phyloP scores from a whole-genome alignment of 805 yeast genomes.

The Kazachstania taianensis region DNA sequence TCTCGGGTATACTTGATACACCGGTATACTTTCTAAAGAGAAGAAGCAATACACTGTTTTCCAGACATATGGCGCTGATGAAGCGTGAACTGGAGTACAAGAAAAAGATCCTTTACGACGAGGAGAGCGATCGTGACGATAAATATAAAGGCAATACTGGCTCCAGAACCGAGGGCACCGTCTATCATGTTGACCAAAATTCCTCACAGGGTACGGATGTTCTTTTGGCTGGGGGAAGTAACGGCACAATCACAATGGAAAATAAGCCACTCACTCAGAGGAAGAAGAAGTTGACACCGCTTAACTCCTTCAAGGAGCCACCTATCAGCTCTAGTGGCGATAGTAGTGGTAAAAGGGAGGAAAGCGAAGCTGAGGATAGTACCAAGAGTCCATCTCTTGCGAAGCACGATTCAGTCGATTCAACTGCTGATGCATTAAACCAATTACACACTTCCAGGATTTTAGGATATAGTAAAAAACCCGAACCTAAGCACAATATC shows the following conservation, averaged over 20 bases:
- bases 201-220: neutral
- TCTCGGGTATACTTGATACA: constrained; percentile 31
- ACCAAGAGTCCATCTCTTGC: too few species aligned
- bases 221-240: too few species aligned
- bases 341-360: neutral
- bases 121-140: neutral
- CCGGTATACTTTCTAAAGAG: constrained; percentile 23
- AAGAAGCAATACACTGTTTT: constrained; percentile 23
- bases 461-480: constrained; percentile 8
- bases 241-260: neutral
- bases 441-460: constrained; percentile 23
- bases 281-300: neutral
- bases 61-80: constrained; percentile 19
- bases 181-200: neutral
- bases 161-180: neutral
- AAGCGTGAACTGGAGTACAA: constrained; percentile 17
- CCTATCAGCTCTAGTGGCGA: neutral
- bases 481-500: neutral
- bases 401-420: constrained; percentile 1
- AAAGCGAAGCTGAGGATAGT: neutral
- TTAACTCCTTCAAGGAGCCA: neutral
- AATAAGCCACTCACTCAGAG: neutral
- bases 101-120: neutral
- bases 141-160: neutral
- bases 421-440: constrained; percentile 11